These are phyloP conservation scores for Phaseolus lunatus DNA, from an alignment of 306 rosid genomes.

Conservation along the genomic window DNA sequence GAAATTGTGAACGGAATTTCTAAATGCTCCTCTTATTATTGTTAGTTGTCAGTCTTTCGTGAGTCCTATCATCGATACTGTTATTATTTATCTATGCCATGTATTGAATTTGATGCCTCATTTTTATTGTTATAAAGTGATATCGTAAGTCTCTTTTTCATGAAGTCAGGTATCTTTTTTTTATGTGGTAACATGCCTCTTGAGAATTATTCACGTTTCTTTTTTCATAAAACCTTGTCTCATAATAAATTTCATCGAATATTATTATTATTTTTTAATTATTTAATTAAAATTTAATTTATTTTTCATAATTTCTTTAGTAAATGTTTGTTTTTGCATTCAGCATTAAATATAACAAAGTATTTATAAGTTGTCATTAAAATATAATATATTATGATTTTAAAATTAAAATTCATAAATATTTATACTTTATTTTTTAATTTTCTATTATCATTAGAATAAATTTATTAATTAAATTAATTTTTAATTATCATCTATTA, in stretches of 20 bases:
- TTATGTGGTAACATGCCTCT: background rate
- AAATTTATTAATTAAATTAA: background rate
- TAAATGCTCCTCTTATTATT: constrained; percentile 1
- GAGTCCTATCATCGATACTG: too few species aligned
- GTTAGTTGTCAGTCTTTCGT: background rate
- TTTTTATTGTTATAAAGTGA: background rate
- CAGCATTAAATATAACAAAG: background rate
- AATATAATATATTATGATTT: background rate
- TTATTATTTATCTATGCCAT: constrained; percentile 6
- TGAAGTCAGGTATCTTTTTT: background rate
- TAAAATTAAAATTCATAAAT: background rate
- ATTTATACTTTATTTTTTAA: background rate
- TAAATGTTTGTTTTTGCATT: background rate
- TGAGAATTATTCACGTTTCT: background rate
- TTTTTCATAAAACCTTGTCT: background rate
- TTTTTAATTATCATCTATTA: background rate
- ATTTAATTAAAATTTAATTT: background rate
- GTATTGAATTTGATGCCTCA: background rate
- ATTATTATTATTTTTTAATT: background rate
- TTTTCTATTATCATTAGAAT: background rate
- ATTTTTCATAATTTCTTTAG: background rate
- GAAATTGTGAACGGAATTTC: constrained; percentile 9
- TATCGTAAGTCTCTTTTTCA: too few species aligned
- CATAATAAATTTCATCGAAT: background rate
- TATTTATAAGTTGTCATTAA: background rate